Base-by-base conservation (phyloP, 1,139 yeast species). In the Blastobotrys arbuscula region DNA sequence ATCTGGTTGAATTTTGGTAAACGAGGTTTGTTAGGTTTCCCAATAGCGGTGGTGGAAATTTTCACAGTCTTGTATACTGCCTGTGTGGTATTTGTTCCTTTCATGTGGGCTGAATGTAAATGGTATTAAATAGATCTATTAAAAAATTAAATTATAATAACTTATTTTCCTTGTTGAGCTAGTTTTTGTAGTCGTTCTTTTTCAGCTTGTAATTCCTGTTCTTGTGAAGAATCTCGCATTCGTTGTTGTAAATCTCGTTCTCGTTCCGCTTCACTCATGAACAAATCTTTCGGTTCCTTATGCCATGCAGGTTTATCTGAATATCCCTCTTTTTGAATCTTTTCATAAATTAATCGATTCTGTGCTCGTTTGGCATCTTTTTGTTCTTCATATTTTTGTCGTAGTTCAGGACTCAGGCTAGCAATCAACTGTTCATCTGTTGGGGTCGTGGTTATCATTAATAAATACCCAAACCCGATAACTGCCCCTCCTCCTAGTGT, bases 371-470 rank as follows among this genome's bases (percentile, higher is more conserved):
- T 57, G 37, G 61, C 52, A n/a, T 50, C 81, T 57, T 75, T 75
- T 61, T 84, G 84, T 49, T 74, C 71, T 60, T 85, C 92, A 62
- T 86, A 87, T 52, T 84, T 83, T 13, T 81, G 82, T 55, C 89
- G 73, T 44, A 88, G 70, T 61, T 89, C 96, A 0, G 97, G 97
- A 3, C 96, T 85, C 57, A 89, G 76, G 46, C 76, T 68, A 15
- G 81, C 78, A 40, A 89, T 76, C 48, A 89, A 68, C 61, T 89
- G 77, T 58, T 88, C 96, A 58, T 87, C 95, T 0, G 92, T 77
- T 1, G 96, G 96, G 0, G 88, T 82, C 2, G 90, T 79, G 63
- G 78, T 84, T 54, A 79, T 82, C 68, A 69, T 84, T 23, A 83
- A 70, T 4, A 84, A 54, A 1, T 81, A 78, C 7, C 96, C 96